Evolutionary conservation across 768 basidiomycete genomes (phyloP).

Genomic region (Mycena indigotica): DNA sequence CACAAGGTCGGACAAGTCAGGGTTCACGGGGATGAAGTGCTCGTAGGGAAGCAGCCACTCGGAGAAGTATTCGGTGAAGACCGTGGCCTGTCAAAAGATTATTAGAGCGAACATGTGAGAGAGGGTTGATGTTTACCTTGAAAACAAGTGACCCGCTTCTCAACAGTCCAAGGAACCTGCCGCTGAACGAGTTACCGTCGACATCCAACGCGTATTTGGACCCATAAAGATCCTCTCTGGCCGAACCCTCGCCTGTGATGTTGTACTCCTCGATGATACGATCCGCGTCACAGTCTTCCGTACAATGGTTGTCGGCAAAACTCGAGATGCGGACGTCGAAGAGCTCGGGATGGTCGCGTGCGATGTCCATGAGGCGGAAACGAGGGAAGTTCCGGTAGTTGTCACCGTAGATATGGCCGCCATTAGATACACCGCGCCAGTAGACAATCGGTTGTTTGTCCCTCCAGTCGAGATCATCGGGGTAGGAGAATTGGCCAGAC

Average conservation of each 20-base stretch:
- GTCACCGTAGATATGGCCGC: constrained; percentile 3
- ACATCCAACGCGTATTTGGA: neutral
- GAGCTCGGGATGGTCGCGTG: neutral
- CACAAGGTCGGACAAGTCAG: neutral
- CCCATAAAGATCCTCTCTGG: neutral
- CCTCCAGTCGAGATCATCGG: neutral
- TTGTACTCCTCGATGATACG: neutral
- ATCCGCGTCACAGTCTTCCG: neutral
- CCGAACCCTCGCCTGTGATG: neutral
- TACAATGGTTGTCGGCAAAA: neutral
- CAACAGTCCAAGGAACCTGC: neutral
- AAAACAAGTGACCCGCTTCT: neutral
- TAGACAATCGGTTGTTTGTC: neutral
- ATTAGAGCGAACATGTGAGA: too few relatives aligned
- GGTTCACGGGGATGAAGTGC: neutral
- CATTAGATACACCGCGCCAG: neutral
- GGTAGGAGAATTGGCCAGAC: neutral
- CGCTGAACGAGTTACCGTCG: neutral
- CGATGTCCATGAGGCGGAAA: neutral
- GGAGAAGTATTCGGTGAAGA: neutral
- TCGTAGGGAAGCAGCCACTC: neutral
- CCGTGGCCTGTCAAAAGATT: too few relatives aligned
- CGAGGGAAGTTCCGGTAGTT: constrained; percentile 6
- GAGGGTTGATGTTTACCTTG: too few relatives aligned
- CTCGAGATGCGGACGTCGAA: neutral